Conservation (phyloP, 495 filamentous ascomycete genomes). For the Tuber brumale region DNA sequence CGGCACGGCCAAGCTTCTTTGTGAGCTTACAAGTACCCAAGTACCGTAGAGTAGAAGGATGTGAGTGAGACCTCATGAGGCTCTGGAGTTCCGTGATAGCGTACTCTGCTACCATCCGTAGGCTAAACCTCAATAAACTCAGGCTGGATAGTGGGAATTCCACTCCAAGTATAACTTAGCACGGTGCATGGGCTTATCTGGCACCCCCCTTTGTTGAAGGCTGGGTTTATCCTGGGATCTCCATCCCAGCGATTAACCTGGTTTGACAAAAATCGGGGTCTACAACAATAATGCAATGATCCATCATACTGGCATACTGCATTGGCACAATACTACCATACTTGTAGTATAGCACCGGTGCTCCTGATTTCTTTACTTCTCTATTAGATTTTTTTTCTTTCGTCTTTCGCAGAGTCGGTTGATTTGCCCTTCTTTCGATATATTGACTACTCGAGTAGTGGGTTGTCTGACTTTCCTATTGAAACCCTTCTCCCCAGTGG, state of each 20-base stretch:
- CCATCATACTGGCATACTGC: not conserved
- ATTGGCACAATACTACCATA: not conserved
- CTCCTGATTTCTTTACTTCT: not conserved
- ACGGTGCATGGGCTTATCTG: not conserved
- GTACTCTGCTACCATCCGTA: not conserved
- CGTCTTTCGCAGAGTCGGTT: not conserved
- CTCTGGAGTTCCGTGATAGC: not conserved
- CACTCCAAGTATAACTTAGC: not conserved
- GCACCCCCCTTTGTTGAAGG: not conserved
- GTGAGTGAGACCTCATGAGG: conserved; percentile 24
- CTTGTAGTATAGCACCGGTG: no score
- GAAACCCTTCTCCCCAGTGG: not conserved
- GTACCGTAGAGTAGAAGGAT: not conserved
- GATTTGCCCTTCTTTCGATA: not conserved
- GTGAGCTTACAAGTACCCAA: not conserved
- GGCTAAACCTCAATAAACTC: not conserved
- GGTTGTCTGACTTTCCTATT: not conserved
- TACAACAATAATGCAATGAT: not conserved
- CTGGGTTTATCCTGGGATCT: not conserved
- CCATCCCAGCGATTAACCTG: not conserved
- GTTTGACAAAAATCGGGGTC: not conserved
- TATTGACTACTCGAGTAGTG: not conserved
- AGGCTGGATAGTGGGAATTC: not conserved
- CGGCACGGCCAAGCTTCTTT: not conserved
- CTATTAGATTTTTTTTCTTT: not conserved